Evolutionary conservation across 2,329 filamentous ascomycete genomes (phyloP), one percentile per base, ranked within the genome.

Genomic region (Fusarium robinianum): DNA sequence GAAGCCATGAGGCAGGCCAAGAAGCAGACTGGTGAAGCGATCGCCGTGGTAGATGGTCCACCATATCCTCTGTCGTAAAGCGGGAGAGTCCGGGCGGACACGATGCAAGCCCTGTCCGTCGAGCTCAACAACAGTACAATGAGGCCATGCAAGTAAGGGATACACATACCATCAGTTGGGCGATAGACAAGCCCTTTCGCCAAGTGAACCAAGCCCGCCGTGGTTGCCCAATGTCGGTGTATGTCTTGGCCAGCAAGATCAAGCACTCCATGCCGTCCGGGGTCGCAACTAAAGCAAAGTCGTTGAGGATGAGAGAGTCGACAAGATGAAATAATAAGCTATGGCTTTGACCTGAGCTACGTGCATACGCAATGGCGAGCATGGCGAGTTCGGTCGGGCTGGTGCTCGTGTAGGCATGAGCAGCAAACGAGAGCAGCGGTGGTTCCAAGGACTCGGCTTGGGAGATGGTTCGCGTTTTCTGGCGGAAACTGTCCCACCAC

Each of bases 1-100:
- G 25, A 73, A 65, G 19, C 66, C 67, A 41, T 72, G 70, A 1
- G 72, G 72, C 8, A 74, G 63, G n/a, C 71, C 71, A 10, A 74
- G 67, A 6, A 74, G 62, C 14, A 74, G 57, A 12, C 69, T 72
- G 9, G 69, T 50, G 52, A 73, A 71, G 11, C 72, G 69, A 43
- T 74, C 71, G 8, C 64, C 51, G 10, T 59, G 52, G 38, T 56
- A 60, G 6, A 61, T 40, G 11, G 32, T 23, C 37, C 23, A 43
- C 56, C 55, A 58, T 5, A 50, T 42, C 53, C 21, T 51, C 51
- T 11, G 63, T 65, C 10, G 54, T 6, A 18, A 21, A 18, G 25
- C n/a, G n/a, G n/a, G 23, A 24, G 23, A 36, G n/a, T 16, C 12
- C 5, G 33, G 23, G 11, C 29, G 17, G 11, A 17, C n/a, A 8